Evolutionary conservation across 345 rosid species (phyloP).

Genomic region (Erodium maritimum): DNA sequence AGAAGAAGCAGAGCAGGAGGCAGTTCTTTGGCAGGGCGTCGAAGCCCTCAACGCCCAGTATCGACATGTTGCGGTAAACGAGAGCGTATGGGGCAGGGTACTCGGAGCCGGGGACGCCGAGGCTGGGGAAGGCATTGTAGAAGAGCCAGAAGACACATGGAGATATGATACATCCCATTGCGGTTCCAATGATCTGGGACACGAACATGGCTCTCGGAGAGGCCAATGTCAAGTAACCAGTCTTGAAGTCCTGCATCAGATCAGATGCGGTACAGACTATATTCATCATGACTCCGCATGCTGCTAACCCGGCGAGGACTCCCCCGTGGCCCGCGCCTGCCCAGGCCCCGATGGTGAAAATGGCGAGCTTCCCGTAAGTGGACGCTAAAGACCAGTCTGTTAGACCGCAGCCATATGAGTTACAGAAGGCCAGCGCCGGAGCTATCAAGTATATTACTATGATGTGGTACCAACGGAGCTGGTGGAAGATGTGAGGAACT

Average conservation of each 20-base stretch:
- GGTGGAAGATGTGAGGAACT: slow-evolving; percentile 13
- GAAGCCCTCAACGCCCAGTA: not conserved
- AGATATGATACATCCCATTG: slow-evolving; percentile 5
- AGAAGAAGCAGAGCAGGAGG: not conserved
- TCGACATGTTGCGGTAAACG: not conserved
- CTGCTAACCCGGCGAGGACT: slow-evolving; percentile 16
- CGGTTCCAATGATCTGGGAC: slow-evolving; percentile 5
- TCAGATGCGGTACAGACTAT: not conserved
- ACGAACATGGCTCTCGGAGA: slow-evolving; percentile 11
- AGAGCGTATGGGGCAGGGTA: not conserved
- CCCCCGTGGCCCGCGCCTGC: slow-evolving; percentile 16
- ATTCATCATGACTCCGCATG: slow-evolving; percentile 2
- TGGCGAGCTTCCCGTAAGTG: slow-evolving; percentile 15
- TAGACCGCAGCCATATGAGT: slow-evolving; percentile 25
- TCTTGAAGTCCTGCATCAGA: slow-evolving; percentile 8
- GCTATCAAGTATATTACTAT: slow-evolving; percentile 13
- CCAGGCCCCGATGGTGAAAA: slow-evolving; percentile 18
- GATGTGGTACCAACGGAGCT: slow-evolving; percentile 19
- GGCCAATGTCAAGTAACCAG: slow-evolving; percentile 5
- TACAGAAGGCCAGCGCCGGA: slow-evolving; percentile 17
- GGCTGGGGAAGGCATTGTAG: slow-evolving; percentile 3
- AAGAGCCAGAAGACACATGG: slow-evolving; percentile 10
- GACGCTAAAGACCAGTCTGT: slow-evolving; percentile 15
- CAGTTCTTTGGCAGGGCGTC: not conserved
- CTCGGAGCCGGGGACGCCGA: not conserved